Evolutionary conservation across 2,329 filamentous ascomycete species (phyloP), one percentile per base, ranked within the genome.

Genomic region (Podosphaera fusca): DNA sequence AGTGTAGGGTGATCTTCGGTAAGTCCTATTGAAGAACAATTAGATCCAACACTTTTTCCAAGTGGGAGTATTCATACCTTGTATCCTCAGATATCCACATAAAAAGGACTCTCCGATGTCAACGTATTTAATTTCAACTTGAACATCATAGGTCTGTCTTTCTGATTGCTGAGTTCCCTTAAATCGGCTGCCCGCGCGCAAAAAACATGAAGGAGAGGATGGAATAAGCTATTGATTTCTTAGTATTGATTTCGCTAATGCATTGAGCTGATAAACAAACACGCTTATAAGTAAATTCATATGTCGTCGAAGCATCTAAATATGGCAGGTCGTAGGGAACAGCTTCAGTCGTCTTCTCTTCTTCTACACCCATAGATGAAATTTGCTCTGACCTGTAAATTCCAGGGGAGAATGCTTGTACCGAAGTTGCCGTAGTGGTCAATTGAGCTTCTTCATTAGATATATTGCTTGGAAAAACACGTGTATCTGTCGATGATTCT

Each of bases 1-100:
- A 98, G 75, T n/a, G 89, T 95, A 10, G 90, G 90, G 68, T 96
- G 90, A 70, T 95, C 89, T 67, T 94, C 85, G 0, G 92, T 96
- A 14, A 98, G 75, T 56, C 89, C 89, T 95, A 31, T 45, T 36
- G 10, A 56, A 45, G 51, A 61, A 31, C 51, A 38, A 47, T 61
- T 58, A 60, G 61, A 52, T 34, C 35, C 30, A 40, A 51, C 60
- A 9, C 21, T 1, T 21, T 58, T 54, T 35, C 29, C 21, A 4
- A 29, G 21, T 21, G 21, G 14, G 9, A 4, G 46, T 14, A 9
- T 12, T 10, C 56, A 51, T 63, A 89, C 90, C 90, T 82, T 95
- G 86, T 62, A 98, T 98, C 63, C 86, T 85, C 61, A 98, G 74
- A 69, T 95, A 96, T 54, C 92, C 92, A 67, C 90, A 96, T 5